A percentile compares a stretch with the other conserved stretches of the same genome.
phyloP scores from a whole-genome alignment of 495 filamentous ascomycete genomes.

The Lasiosphaeria ovina region DNA sequence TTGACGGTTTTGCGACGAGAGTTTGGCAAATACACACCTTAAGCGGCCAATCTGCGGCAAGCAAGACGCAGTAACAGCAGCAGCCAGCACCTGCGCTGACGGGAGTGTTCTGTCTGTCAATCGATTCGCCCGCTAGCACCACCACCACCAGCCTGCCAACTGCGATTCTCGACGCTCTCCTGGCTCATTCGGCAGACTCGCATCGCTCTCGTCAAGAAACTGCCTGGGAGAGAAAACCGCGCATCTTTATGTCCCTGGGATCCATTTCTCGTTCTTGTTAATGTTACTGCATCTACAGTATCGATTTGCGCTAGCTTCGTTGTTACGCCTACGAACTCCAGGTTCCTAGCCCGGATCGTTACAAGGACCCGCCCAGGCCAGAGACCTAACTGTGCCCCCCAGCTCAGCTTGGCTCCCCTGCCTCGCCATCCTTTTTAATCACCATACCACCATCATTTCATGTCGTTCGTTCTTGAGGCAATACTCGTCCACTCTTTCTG shows the following conservation, averaged over 20 bases:
- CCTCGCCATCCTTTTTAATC: constrained; percentile 23
- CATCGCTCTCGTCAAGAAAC: constrained; percentile 4
- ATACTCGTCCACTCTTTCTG: constrained; percentile 36
- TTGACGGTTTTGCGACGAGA: constrained; percentile 12
- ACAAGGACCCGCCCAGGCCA: constrained; percentile 20
- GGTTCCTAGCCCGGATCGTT: constrained; percentile 12
- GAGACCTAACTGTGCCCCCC: constrained; percentile 18
- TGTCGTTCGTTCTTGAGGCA: constrained; percentile 33
- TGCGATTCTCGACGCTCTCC: constrained; percentile 6
- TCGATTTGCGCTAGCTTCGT: constrained; percentile 13
- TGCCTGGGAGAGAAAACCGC: constrained; percentile 5
- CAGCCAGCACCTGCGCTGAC: neutral
- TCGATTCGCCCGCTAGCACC: neutral
- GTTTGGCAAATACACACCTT: neutral
- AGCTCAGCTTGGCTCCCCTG: constrained; percentile 15
- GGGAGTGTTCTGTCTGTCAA: too few relatives aligned
- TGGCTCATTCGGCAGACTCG: constrained; percentile 1
- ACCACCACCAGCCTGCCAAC: neutral
- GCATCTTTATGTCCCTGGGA: constrained; percentile 13
- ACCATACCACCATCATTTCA: constrained; percentile 28
- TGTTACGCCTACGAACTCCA: constrained; percentile 11
- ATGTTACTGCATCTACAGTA: constrained; percentile 6
- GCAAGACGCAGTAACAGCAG: neutral
- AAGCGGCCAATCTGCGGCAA: neutral
- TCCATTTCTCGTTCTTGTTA: constrained; percentile 9